Evolutionary conservation across 2,329 filamentous ascomycete genomes (phyloP), one percentile per base, ranked within the genome.

Genomic region (Colletotrichum horii): DNA sequence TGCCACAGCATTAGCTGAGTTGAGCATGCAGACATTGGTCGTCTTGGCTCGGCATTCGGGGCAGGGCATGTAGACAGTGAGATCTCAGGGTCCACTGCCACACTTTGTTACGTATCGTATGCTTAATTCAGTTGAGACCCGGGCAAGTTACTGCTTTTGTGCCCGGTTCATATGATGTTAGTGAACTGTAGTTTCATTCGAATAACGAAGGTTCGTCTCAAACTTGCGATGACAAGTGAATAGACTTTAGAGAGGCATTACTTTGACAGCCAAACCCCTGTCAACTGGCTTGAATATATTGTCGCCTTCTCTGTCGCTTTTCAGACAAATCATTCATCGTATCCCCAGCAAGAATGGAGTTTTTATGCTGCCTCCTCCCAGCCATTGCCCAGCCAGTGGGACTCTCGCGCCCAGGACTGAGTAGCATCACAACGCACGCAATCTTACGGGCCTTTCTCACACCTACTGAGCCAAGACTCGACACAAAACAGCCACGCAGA

Each of bases 231-330:
- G 43, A 52, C 43, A 52, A 11, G n/a, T 3, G n/a, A 14, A 22
- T 0, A 52, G 43, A 52, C 43, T 52, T 52, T 8, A 4, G 6
- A 11, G 43, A 22, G 0, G 43, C n/a, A 8, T 0, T n/a, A 0
- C 9, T 48, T 12, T 48, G 0, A 8, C 19, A 6, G 12, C 9
- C 38, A n/a, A 7, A 7, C n/a, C 9, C 38, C 19, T 48, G 38
- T 3, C 38, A 12, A 2, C 19, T 16, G 19, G 36, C 19, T 8
- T 43, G 36, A 48, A n/a, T 48, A 9, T n/a, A 2, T 0, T n/a
- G 38, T n/a, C 11, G 9, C 19, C 19, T 11, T 48, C n/a, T 12
- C 19, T n/a, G 12, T n/a, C 1, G 19, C 19, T 19, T n/a, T 1
- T n/a, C 3, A 48, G 38, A 19, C 12, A 0, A 4, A 48, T n/a